phyloP scores from a whole-genome alignment of 108 stramenopile species.

The Fragilariopsis cylindrus region DNA sequence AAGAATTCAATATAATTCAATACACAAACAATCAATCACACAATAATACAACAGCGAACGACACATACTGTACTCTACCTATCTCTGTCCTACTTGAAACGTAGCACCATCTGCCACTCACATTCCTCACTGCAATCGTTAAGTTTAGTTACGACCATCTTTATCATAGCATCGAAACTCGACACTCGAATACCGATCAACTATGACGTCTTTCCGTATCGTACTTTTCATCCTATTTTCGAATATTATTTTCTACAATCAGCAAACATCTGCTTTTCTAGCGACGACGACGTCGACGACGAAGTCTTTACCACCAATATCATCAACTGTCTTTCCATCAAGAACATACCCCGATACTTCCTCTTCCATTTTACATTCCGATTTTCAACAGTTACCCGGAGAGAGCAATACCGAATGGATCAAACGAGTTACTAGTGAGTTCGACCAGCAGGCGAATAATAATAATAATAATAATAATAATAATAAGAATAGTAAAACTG shows the following conservation, averaged over 20 bases:
- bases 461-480: background rate
- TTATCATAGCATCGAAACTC: too few relatives aligned
- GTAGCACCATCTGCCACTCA: too few relatives aligned
- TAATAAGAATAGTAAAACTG: background rate
- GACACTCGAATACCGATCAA: background rate
- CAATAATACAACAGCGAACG: background rate
- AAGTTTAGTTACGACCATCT: too few relatives aligned
- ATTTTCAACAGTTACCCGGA: constrained; percentile 29
- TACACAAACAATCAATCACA: background rate
- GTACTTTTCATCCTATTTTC: constrained; percentile 6
- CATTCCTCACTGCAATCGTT: too few relatives aligned
- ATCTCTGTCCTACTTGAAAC: too few relatives aligned
- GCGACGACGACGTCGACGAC: background rate
- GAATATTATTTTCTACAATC: background rate
- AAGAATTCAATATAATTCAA: too few relatives aligned
- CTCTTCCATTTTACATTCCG: constrained; percentile 1
- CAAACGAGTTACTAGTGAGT: constrained; percentile 25
- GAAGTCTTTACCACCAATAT: background rate
- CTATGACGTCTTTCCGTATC: background rate
- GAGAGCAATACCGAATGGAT: constrained; percentile 33
- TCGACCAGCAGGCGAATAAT: background rate
- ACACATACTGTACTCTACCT: background rate
- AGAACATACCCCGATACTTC: background rate
- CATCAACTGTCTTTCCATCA: background rate
- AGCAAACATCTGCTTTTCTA: background rate